Evolutionary conservation across 805 yeast species (phyloP).

Genomic region (Candida tammaniensis): DNA sequence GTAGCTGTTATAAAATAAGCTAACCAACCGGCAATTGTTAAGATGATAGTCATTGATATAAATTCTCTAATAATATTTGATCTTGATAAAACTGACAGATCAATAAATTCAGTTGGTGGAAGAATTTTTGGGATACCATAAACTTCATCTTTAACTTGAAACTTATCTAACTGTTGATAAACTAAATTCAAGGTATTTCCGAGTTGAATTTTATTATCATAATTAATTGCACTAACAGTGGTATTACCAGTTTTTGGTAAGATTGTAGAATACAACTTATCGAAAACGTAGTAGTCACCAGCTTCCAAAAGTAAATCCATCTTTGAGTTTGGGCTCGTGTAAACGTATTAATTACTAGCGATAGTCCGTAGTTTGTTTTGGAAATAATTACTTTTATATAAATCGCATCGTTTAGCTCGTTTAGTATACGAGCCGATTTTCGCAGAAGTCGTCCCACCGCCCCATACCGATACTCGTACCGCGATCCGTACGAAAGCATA

Average conservation of each 20-base stretch:
- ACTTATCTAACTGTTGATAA: conserved; percentile 15
- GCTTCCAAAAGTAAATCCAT: conserved; percentile 94
- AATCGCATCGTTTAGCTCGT: conserved; percentile 6
- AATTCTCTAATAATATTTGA: conserved; percentile 70
- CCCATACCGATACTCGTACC: too few species aligned
- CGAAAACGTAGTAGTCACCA: conserved; percentile 70
- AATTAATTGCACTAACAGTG: conserved; percentile 5
- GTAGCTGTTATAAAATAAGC: conserved; percentile 74
- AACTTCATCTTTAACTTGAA: conserved; percentile 37
- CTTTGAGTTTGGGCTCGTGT: too few species aligned
- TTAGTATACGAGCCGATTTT: conserved; percentile 4
- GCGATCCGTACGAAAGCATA: too few species aligned
- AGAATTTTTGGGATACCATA: conserved; percentile 65
- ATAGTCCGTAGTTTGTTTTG: conserved; percentile 17
- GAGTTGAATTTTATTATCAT: conserved; percentile 2
- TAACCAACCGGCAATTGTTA: conserved; percentile 83
- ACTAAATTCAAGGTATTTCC: conserved; percentile 9
- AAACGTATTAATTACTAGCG: too few species aligned
- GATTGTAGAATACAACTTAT: conserved; percentile 65
- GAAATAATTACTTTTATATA: not conserved
- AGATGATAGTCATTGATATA: conserved; percentile 61
- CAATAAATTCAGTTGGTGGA: conserved; percentile 53
- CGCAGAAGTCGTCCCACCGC: conserved; percentile 6
- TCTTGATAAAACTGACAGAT: conserved; percentile 70
- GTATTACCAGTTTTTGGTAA: conserved; percentile 31